Evolutionary conservation across 78 protist species (phyloP), one percentile per base, ranked within the genome.

Genomic region (Tieghemostelium lacteum): DNA sequence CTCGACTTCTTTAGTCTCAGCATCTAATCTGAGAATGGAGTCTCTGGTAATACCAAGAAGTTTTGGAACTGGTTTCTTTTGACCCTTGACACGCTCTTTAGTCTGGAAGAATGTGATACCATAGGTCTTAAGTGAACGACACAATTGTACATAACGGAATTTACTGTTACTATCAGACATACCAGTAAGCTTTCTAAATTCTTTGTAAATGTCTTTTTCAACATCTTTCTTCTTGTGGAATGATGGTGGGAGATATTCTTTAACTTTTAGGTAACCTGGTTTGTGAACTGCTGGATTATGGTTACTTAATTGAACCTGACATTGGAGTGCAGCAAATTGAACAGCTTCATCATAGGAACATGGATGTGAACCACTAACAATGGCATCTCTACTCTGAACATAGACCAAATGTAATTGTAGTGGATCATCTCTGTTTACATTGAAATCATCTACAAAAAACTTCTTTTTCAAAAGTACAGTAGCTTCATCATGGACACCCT

Each of bases 101-200:
- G 87, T 95, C 45, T 33, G 33, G 96, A 96, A 96, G 63, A 94
- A 92, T 33, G 97, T 94, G 69, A 94, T 77, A 86, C 98, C 98
- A 70, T 93, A 96, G 6, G 98, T 96, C 71, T 93, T 94, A 55
- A 96, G 88, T 1, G 95, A 76, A 69, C 98, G 88, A 33, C 95
- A 86, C 22, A 94, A 64, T 89, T 94, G 96, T 19, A 94, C 88
- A 52, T 92, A 96, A 20, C 96, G 58, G 85, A 69, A 96, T 87
- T 96, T 96, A 39, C 94, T 88, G 39, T 87, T 88, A 49, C 89
- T 58, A 29, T 93, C 96, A 7, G 85, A 65, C 94, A 88, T 73
- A 40, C 96, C 95, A 45, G 54, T 26, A 31, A 92, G 50, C 77
- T 96, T 96, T 63, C 83, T 65, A 75, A 93, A 95, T 73, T 94